Conservation (phyloP, 768 basidiomycete species). For the Suillus fuscotomentosus region DNA sequence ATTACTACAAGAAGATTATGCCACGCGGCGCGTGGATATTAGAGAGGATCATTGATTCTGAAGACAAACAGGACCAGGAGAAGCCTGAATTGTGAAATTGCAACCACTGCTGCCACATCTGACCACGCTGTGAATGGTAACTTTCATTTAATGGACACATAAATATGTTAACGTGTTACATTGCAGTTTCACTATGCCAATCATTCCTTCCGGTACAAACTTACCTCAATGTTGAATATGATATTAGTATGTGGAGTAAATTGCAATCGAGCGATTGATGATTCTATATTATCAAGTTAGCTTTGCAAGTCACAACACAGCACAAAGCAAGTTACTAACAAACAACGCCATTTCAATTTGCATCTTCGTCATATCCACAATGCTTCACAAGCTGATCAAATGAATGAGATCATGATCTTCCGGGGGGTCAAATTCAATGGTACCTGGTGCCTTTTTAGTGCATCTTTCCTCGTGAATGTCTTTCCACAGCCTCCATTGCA, state of each 20-base stretch:
- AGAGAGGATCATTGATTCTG: slow-evolving; percentile 50
- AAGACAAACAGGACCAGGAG: slow-evolving; percentile 2
- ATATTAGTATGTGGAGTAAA: slow-evolving; percentile 6
- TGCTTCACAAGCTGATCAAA: slow-evolving; percentile 65
- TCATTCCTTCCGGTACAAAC: neutral
- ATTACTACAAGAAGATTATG: slow-evolving; percentile 88
- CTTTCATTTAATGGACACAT: neutral
- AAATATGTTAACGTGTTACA: slow-evolving; percentile 4
- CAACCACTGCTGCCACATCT: neutral
- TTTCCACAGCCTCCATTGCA: slow-evolving; percentile 86
- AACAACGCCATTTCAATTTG: slow-evolving; percentile 12
- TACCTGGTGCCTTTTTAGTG: slow-evolving; percentile 83
- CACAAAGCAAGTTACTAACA: neutral
- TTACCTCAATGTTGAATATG: slow-evolving; percentile 1
- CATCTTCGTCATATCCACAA: slow-evolving; percentile 68
- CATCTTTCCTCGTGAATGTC: slow-evolving; percentile 86
- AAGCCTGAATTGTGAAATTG: neutral
- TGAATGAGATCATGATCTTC: slow-evolving; percentile 16
- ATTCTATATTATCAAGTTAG: slow-evolving; percentile 5
- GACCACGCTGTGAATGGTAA: slow-evolving; percentile 1
- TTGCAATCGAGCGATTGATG: slow-evolving; percentile 1
- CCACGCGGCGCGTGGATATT: slow-evolving; percentile 88
- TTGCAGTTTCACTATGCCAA: slow-evolving; percentile 1
- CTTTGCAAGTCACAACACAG: neutral
- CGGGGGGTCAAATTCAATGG: slow-evolving; percentile 4